Evolutionary conservation across 345 rosid species (phyloP), one percentile per base, ranked within the genome.

Genomic region (Theobroma cacao): DNA sequence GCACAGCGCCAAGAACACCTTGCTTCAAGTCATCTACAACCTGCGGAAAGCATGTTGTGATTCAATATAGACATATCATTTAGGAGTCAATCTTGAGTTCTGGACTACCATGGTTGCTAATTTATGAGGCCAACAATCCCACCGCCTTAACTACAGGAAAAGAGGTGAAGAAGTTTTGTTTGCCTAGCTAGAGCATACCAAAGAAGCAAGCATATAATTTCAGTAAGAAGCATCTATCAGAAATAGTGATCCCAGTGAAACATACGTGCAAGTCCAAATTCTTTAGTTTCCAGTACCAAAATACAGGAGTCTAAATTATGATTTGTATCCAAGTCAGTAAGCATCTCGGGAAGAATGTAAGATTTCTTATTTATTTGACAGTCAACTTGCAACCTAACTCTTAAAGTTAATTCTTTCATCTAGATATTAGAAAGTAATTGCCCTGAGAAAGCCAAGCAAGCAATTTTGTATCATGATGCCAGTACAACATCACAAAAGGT

Each of bases 21-120:
- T 91, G 86, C 75, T 67, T 80, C 87, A 93, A 82, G 81, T 97
- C 99, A 77, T 88, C 91, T 80, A 94, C 84, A 71, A 91, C 91
- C 98, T 96, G 82, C 34, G 67, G 76, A 70, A 85, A 28, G 74
- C 30, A 69, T 22, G 63, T 67, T 50, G 31, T 31, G 43, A 70
- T 30, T 48, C 58, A 48, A 70, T 48, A 48, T 34, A 22, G 75
- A 56, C 55, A 45, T 31, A 75, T 69, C 28, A 41, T 66, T 26
- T 76, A 65, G 48, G 24, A 11, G 24, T 48, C 41, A 55, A 58
- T 47, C 56, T 65, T 6, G 45, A 60, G 14, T 69, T 26, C 48
- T 76, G 45, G 5, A 70, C 28, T 45, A 43, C 36, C 31, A 7
- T 70, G 41, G 26, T 48, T 4, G 10, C 74, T 67, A 67, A 41